Percentiles rank a stretch among this genome's conserved stretches.
These are phyloP conservation scores for Skeletonema costatum DNA, from an alignment of 108 stramenopile species.

Conservation along the genomic window DNA sequence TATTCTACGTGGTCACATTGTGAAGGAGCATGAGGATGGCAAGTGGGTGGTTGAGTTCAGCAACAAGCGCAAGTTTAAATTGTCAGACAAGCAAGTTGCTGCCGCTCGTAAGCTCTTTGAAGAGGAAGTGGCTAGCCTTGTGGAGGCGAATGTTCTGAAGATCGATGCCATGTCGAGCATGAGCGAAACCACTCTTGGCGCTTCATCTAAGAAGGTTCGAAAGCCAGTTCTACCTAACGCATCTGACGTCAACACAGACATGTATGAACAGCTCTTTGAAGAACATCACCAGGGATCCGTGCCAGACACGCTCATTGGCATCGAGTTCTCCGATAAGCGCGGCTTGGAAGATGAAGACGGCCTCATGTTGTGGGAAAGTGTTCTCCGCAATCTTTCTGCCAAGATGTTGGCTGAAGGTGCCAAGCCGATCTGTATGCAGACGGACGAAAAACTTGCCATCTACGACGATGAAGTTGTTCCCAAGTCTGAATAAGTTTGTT, in stretches of 20 bases:
- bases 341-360: background rate
- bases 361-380: conserved; percentile 2
- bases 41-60: background rate
- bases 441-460: background rate
- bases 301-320: background rate
- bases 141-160: background rate
- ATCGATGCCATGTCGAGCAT: background rate
- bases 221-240: background rate
- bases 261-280: background rate
- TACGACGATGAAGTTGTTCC: background rate
- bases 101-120: background rate
- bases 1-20: background rate
- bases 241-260: background rate
- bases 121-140: conserved; percentile 3
- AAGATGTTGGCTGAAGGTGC: background rate
- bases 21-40: background rate
- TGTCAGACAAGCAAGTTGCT: background rate
- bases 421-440: background rate
- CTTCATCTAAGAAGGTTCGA: background rate
- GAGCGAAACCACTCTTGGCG: background rate
- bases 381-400: background rate
- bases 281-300: background rate
- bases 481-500: background rate
- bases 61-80: conserved; percentile 1
- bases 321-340: background rate